Evolutionary conservation across 441 rosid species (phyloP).

Genomic region (Populus hybrid): DNA sequence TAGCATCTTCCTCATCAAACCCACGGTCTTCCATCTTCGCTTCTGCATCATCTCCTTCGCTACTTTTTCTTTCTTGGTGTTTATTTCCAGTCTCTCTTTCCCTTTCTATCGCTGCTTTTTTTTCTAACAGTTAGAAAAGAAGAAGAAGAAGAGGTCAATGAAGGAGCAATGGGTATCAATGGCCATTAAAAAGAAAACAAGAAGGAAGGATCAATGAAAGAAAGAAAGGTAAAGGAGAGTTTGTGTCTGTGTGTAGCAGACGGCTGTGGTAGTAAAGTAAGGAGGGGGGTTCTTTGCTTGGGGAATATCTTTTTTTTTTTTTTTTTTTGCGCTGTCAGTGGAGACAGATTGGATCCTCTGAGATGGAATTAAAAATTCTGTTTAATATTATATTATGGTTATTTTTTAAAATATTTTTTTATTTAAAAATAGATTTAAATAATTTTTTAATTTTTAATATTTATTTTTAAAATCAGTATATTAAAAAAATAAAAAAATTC

Average conservation of each 20-base stretch:
- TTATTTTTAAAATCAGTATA: no score
- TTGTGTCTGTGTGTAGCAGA: neutral
- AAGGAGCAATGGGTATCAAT: neutral
- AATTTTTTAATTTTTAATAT: no score
- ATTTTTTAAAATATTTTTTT: no score
- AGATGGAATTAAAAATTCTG: no score
- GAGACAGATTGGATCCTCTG: no score
- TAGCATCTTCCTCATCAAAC: conserved; percentile 47
- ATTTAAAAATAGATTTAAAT: no score
- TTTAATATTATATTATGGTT: no score
- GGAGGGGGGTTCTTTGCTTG: no score
- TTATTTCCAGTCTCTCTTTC: neutral
- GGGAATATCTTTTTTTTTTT: no score
- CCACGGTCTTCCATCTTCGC: conserved; percentile 49
- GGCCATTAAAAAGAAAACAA: neutral
- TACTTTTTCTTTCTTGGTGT: neutral
- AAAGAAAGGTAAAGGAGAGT: neutral
- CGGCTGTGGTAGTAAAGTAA: neutral
- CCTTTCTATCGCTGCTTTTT: neutral
- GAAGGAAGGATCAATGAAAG: no score
- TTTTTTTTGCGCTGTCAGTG: neutral
- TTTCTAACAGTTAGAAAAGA: neutral
- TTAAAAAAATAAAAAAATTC: no score
- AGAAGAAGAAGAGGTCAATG: neutral
- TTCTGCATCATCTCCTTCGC: conserved; percentile 38